Evolutionary conservation across 441 rosid species (phyloP), one percentile per base, ranked within the genome.

Genomic region (Euphorbia schlechtendalii): DNA sequence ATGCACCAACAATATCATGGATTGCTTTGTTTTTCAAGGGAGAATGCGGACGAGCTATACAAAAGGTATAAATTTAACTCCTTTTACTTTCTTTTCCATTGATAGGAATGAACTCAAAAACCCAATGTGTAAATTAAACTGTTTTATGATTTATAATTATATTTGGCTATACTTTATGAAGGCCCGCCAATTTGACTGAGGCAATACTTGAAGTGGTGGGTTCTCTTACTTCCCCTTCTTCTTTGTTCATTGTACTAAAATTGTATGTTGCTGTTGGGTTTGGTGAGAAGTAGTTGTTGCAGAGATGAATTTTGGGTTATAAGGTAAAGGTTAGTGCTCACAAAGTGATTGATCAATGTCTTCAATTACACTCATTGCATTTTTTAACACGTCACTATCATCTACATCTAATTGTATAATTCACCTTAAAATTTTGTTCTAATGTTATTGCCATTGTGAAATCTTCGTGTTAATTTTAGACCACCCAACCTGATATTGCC

Each of bases 321-420:
- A 76, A 81, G 85, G 78, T 75, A n/a, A n/a, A n/a, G n/a, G n/a
- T n/a, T 74, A 59, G 82, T 59, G 40, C 67, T 61, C 21, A 56
- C 15, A 55, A 71, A 60, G 56, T 66, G 64, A 67, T 68, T 74
- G 69, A 53, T 28, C 18, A 56, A 49, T 78, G 72, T 64, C 94
- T 83, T 87, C 84, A 76, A 65, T 75, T 80, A 75, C 75, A 83
- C 89, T 82, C 89, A 57, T 82, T 60, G 24, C 40, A 36, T 25
- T 38, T 66, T 66, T 69, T 41, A 21, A 64, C 15, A 70, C 61
- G 24, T 73, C 69, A 55, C 76, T 43, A 11, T 73, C 79, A 83
- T 77, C 82, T 65, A 74, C 80, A 79, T 73, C 70, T 69, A 43
- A 32, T 7, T 32, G 4, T 32, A 78, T 71, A 73, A 87, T 82